Conservation (phyloP, 257 asterid genomes). For the Solanum microdontum region DNA sequence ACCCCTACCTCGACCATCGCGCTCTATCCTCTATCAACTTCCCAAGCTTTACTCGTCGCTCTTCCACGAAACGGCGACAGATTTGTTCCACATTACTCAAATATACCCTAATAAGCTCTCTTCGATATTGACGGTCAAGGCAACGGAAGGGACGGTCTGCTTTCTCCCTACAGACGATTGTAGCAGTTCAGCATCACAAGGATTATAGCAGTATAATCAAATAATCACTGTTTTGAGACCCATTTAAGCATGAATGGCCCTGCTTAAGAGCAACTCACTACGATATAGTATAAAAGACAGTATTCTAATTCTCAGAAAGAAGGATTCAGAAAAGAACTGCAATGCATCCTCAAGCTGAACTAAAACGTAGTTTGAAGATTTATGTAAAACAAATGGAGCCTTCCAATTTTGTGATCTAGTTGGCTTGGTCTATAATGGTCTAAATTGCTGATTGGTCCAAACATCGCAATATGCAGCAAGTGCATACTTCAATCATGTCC, state of each 20-base stretch:
- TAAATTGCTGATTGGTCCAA: neutral
- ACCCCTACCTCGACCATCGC: constrained; percentile 27
- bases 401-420: neutral
- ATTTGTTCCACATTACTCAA: constrained; percentile 24
- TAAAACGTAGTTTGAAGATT: neutral
- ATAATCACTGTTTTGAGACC: neutral
- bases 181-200: neutral
- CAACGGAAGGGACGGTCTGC: constrained; percentile 65
- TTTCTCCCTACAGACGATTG: constrained; percentile 45
- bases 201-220: neutral
- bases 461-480: neutral
- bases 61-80: constrained; percentile 22
- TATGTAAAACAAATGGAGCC: neutral
- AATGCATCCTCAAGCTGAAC: neutral
- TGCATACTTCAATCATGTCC: neutral
- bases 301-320: neutral
- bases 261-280: neutral
- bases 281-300: neutral
- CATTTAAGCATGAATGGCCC: neutral
- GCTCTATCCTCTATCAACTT: constrained; percentile 25
- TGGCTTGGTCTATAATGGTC: neutral
- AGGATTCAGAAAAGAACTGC: neutral
- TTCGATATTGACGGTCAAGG: constrained; percentile 59
- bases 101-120: constrained; percentile 60
- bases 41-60: constrained; percentile 17